These are phyloP conservation scores for Tetragonia tetragonoides DNA, from an alignment of 148 eudicot species.

Conservation along the genomic window DNA sequence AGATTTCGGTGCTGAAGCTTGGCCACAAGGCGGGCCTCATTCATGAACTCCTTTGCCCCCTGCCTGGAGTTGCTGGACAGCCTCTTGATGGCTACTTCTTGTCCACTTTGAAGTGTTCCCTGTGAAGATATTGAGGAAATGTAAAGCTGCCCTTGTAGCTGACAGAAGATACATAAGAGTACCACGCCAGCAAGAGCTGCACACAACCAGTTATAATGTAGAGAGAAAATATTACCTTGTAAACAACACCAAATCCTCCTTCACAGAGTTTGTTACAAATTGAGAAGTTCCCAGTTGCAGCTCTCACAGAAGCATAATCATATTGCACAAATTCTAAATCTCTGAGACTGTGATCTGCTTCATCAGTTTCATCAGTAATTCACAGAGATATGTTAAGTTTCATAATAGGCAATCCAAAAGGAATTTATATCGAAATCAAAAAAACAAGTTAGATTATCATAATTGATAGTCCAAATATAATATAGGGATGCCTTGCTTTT, in stretches of 20 bases:
- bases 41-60: conserved; percentile 70
- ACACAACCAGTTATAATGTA: background rate
- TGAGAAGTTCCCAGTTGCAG: conserved; percentile 26
- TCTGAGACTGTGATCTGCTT: conserved; percentile 1
- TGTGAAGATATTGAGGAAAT: background rate
- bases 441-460: background rate
- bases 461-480: no score
- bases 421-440: background rate
- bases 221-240: conserved; percentile 15
- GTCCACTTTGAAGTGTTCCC: conserved; percentile 53
- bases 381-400: background rate
- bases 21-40: conserved; percentile 59
- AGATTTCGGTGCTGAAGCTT: conserved; percentile 77
- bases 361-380: background rate
- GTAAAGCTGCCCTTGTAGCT: background rate
- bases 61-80: conserved; percentile 51
- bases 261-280: conserved; percentile 47
- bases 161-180: background rate
- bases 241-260: conserved; percentile 80
- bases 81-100: conserved; percentile 61
- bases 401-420: background rate
- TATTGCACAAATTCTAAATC: conserved; percentile 17
- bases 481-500: no score
- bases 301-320: conserved; percentile 14
- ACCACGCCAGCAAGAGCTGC: no score